These are phyloP conservation scores for Phlyctochytrium arcticum DNA, from an alignment of 192 early-diverging fungal species.

Conservation along the genomic window DNA sequence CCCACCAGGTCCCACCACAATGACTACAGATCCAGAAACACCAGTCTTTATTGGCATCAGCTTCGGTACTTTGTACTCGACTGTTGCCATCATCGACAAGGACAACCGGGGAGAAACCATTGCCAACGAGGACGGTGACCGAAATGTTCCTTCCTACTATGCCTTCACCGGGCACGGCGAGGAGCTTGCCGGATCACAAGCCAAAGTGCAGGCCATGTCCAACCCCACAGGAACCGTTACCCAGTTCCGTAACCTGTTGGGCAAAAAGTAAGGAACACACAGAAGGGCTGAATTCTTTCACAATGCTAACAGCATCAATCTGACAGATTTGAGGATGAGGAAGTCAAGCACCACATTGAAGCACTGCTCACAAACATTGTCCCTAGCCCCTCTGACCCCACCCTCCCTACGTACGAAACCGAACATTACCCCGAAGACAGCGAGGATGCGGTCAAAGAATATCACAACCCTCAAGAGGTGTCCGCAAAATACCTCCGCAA, in stretches of 20 bases:
- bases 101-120: conserved; percentile 77
- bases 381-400: conserved; percentile 23
- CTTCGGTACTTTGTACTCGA: conserved; percentile 81
- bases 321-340: conserved; percentile 39
- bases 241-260: conserved; percentile 83
- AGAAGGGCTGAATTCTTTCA: no score
- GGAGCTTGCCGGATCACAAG: conserved; percentile 67
- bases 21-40: neutral
- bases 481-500: conserved; percentile 75
- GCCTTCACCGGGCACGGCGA: conserved; percentile 90
- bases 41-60: conserved; percentile 61
- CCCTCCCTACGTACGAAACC: conserved; percentile 38
- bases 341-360: conserved; percentile 30
- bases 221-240: conserved; percentile 89
- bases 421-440: conserved; percentile 54
- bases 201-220: conserved; percentile 78
- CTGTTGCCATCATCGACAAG: conserved; percentile 82
- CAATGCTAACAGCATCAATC: neutral
- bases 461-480: conserved; percentile 68
- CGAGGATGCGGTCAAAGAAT: conserved; percentile 35
- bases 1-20: neutral
- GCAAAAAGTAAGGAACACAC: conserved; percentile 57
- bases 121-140: conserved; percentile 98
- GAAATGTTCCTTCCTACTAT: conserved; percentile 90
- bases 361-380: conserved; percentile 35